phyloP scores from a whole-genome alignment of 2,329 filamentous ascomycete species.

The Grosmannia clavigera region DNA sequence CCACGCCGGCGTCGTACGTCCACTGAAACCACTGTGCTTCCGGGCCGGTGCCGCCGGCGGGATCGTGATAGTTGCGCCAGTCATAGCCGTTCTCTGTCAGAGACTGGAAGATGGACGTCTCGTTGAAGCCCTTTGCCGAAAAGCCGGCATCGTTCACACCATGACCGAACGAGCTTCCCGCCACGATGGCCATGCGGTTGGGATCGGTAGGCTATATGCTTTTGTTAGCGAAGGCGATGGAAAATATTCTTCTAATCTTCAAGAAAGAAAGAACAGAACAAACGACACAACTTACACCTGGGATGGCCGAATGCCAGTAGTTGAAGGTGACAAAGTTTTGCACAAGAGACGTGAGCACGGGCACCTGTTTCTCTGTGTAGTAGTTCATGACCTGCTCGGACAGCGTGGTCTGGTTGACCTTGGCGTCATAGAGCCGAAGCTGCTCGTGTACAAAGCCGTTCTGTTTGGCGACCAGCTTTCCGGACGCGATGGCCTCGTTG shows the following conservation, averaged over 20 bases:
- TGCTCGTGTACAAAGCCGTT: conserved; percentile 29
- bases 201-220: conserved; percentile 25
- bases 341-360: conserved; percentile 25
- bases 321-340: conserved; percentile 31
- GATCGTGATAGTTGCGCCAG: conserved; percentile 31
- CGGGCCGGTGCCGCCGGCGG: conserved; percentile 23
- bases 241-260: neutral
- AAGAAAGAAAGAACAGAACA: neutral
- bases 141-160: conserved; percentile 17
- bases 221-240: neutral
- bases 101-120: conserved; percentile 27
- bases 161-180: conserved; percentile 20
- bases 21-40: conserved; percentile 31
- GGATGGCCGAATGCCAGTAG: conserved; percentile 29
- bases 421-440: conserved; percentile 20
- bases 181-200: conserved; percentile 23
- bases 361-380: conserved; percentile 29
- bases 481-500: conserved; percentile 17
- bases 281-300: conserved; percentile 22
- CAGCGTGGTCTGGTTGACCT: conserved; percentile 20
- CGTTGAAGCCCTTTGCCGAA: conserved; percentile 16
- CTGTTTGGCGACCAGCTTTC: conserved; percentile 8
- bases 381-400: conserved; percentile 29
- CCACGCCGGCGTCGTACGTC: conserved; percentile 23
- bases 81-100: conserved; percentile 25